A percentile compares a stretch with the other conserved stretches of the same genome.
These are phyloP conservation scores for Marasmius fiardii DNA, from an alignment of 1,284 basidiomycete genomes.

Conservation along the genomic window DNA sequence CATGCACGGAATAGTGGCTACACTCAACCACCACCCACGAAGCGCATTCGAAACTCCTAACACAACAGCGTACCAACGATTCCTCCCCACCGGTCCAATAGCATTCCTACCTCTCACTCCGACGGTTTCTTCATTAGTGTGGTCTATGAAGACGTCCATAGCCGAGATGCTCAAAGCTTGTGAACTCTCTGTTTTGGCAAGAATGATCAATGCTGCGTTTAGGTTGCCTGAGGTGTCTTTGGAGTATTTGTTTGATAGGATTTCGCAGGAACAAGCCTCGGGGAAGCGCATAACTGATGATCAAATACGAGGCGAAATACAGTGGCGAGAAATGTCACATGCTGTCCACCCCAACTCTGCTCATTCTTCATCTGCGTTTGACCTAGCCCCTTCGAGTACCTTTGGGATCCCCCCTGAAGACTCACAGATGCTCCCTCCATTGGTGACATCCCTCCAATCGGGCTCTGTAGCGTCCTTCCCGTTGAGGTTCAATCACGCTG, in stretches of 20 bases:
- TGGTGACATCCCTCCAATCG: conserved; percentile 69
- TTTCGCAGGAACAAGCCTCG: conserved; percentile 50
- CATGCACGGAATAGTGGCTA: conserved; percentile 89
- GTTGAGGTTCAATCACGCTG: conserved; percentile 84
- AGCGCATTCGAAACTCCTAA: conserved; percentile 60
- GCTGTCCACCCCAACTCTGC: conserved; percentile 59
- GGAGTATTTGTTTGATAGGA: conserved; percentile 60
- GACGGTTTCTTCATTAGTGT: conserved; percentile 85
- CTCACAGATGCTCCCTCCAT: conserved; percentile 68
- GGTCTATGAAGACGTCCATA: conserved; percentile 85
- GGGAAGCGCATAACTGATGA: conserved; percentile 41
- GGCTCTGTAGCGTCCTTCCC: conserved; percentile 91
- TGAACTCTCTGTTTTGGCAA: conserved; percentile 62
- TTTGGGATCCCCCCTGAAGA: conserved; percentile 61
- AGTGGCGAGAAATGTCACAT: conserved; percentile 68
- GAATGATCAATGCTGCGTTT: conserved; percentile 91
- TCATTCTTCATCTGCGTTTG: conserved; percentile 45
- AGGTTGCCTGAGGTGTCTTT: conserved; percentile 80
- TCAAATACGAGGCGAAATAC: conserved; percentile 56
- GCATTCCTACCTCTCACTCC: conserved; percentile 89
- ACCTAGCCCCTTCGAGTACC: conserved; percentile 17
- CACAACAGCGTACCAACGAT: conserved; percentile 90
- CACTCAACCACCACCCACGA: conserved; percentile 69
- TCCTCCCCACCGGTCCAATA: conserved; percentile 93
- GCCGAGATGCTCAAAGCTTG: conserved; percentile 73